These are phyloP conservation scores for Hypoxylon subgilvum DNA, from an alignment of 495 filamentous ascomycete genomes.

Conservation along the genomic window DNA sequence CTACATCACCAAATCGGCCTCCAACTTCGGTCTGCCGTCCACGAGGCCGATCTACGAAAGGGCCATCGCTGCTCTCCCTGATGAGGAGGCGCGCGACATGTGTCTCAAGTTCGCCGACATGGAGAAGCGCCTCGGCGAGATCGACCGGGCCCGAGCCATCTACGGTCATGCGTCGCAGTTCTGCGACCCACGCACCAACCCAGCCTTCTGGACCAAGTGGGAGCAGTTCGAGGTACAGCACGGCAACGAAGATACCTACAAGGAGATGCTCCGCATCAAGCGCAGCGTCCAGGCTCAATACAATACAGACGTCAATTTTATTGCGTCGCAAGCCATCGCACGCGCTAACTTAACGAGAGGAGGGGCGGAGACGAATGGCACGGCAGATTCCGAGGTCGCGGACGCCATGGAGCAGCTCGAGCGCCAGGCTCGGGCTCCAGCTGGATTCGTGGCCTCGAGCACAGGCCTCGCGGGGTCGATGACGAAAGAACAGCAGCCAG, in stretches of 20 bases:
- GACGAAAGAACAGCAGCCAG: conserved; percentile 41
- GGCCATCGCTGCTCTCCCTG: conserved; percentile 87
- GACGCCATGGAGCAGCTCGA: conserved; percentile 94
- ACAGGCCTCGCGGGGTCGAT: conserved; percentile 79
- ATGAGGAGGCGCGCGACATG: conserved; percentile 95
- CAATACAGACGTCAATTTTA: conserved; percentile 98
- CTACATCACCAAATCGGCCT: conserved; percentile 98
- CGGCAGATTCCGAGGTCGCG: conserved; percentile 59
- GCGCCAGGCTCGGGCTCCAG: conserved; percentile 83
- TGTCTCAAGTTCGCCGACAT: conserved; percentile 99
- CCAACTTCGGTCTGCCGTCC: conserved; percentile 95
- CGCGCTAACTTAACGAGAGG: conserved; percentile 68
- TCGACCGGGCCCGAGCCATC: conserved; percentile 92
- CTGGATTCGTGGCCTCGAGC: conserved; percentile 88
- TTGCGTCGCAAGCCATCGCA: conserved; percentile 92
- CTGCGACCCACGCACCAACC: conserved; percentile 89
- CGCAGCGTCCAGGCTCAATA: conserved; percentile 96
- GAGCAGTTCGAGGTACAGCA: conserved; percentile 96
- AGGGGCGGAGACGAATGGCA: conserved; percentile 53
- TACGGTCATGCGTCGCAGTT: conserved; percentile 97
- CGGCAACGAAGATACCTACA: conserved; percentile 99
- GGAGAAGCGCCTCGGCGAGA: conserved; percentile 94
- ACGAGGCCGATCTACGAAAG: conserved; percentile 97
- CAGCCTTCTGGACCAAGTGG: conserved; percentile 94
- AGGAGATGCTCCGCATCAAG: conserved; percentile 98